phyloP scores from a whole-genome alignment of 2,329 filamentous ascomycete genomes.

The Cladophialophora chaetospira region DNA sequence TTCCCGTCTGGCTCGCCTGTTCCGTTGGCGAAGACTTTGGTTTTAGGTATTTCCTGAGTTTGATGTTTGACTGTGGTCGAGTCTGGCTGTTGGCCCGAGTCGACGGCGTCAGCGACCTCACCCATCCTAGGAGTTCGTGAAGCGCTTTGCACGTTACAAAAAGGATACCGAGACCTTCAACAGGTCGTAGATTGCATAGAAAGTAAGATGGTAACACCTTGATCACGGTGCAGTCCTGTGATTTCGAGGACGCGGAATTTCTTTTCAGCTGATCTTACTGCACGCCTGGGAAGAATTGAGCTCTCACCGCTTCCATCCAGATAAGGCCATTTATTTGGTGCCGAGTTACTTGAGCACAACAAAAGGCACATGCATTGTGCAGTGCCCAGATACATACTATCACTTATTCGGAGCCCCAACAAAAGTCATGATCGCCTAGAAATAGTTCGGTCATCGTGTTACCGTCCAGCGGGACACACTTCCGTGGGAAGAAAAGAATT shows the following conservation, averaged over 20 bases:
- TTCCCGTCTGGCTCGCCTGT: background rate
- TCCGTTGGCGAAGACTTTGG: background rate
- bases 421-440: background rate
- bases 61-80: background rate
- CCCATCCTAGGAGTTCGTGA: too few species aligned
- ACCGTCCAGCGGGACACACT: too few species aligned
- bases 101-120: too few species aligned
- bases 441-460: too few species aligned
- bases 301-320: slow-evolving; percentile 2
- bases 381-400: background rate
- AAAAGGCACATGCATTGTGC: background rate
- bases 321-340: background rate
- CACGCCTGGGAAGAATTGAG: background rate
- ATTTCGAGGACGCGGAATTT: background rate
- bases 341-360: background rate
- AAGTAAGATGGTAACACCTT: too few species aligned
- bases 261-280: background rate
- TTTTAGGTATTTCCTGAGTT: background rate
- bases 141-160: too few species aligned
- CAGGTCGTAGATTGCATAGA: too few species aligned
- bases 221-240: too few species aligned
- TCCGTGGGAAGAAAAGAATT: too few species aligned
- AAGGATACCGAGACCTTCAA: too few species aligned
- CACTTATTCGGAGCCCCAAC: background rate
- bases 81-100: too few species aligned